Conservation (phyloP, 108 stramenopile genomes). For the Aureococcus anophagefferens region DNA sequence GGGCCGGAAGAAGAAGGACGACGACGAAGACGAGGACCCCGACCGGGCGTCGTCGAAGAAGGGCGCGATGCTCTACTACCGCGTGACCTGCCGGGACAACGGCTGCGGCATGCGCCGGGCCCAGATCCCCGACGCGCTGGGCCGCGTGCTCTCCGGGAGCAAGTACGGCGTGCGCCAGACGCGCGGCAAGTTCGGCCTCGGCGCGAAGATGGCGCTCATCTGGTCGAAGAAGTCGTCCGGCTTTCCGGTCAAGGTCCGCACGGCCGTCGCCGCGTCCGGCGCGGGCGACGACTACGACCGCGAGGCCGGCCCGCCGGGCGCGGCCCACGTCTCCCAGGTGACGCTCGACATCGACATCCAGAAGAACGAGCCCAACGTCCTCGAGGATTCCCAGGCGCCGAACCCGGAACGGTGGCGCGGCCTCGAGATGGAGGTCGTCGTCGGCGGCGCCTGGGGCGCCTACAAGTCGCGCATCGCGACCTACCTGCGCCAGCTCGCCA, state of each 20-base stretch:
- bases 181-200: constrained; percentile 89
- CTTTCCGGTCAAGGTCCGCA: constrained; percentile 65
- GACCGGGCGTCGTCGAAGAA: neutral
- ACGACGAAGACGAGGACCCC: neutral
- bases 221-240: constrained; percentile 90
- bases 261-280: neutral
- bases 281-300: constrained; percentile 38
- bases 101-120: constrained; percentile 90
- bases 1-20: constrained; percentile 30
- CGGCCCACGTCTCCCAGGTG: constrained; percentile 51
- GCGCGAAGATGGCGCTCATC: constrained; percentile 95
- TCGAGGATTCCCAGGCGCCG: neutral
- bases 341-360: constrained; percentile 80
- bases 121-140: constrained; percentile 76
- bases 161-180: constrained; percentile 94
- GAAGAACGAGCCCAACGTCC: constrained; percentile 19
- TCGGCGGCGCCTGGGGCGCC: constrained; percentile 82
- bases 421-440: constrained; percentile 69
- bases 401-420: constrained; percentile 50
- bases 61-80: constrained; percentile 46
- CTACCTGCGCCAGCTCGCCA: constrained; percentile 86
- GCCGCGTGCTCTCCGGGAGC: constrained; percentile 76
- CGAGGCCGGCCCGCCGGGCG: constrained; percentile 16
- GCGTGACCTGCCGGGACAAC: constrained; percentile 74
- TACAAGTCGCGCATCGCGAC: constrained; percentile 76